A percentile compares a stretch with the other conserved stretches of the same genome.
phyloP scores from a whole-genome alignment of 2,329 filamentous ascomycete species.

The Zelopaecilomyces penicillatus region DNA sequence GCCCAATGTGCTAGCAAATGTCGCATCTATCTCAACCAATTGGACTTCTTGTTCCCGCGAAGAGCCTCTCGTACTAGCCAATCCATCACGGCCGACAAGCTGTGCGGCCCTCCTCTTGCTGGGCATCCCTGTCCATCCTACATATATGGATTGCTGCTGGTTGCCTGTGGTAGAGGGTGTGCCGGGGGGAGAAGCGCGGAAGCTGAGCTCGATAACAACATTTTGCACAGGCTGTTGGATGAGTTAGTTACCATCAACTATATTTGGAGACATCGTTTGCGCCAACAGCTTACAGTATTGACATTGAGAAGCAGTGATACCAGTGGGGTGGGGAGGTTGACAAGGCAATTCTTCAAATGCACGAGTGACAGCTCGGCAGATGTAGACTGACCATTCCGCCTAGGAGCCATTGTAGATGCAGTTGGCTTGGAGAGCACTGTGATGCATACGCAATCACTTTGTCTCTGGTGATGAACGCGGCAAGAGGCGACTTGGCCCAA shows the following conservation, averaged over 20 bases:
- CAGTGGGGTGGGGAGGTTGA: slow-evolving; percentile 80
- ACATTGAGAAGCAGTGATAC: slow-evolving; percentile 80
- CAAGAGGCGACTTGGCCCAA: background rate
- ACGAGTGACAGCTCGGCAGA: slow-evolving; percentile 78
- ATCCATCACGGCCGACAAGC: slow-evolving; percentile 65
- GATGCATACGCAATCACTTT: background rate
- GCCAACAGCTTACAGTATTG: slow-evolving; percentile 61
- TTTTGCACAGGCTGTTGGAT: slow-evolving; percentile 74
- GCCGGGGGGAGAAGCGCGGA: slow-evolving; percentile 43
- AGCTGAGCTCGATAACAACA: slow-evolving; percentile 87
- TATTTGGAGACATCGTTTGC: background rate
- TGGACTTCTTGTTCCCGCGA: slow-evolving; percentile 66
- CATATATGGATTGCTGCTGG: slow-evolving; percentile 63
- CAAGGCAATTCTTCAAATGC: slow-evolving; percentile 86
- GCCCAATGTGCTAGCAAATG: slow-evolving; percentile 68
- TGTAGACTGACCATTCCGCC: slow-evolving; percentile 52
- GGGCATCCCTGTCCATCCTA: slow-evolving; percentile 97
- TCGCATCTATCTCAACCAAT: slow-evolving; percentile 79
- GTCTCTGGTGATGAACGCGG: background rate
- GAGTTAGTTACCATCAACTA: background rate
- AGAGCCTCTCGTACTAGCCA: slow-evolving; percentile 50
- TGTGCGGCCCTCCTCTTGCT: slow-evolving; percentile 75
- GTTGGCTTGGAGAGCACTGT: slow-evolving; percentile 2
- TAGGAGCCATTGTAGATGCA: slow-evolving; percentile 33
- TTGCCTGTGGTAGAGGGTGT: slow-evolving; percentile 37